Evolutionary conservation across 805 yeast genomes (phyloP), one percentile per base, ranked within the genome.

Genomic region (Saccharomyces jurei): DNA sequence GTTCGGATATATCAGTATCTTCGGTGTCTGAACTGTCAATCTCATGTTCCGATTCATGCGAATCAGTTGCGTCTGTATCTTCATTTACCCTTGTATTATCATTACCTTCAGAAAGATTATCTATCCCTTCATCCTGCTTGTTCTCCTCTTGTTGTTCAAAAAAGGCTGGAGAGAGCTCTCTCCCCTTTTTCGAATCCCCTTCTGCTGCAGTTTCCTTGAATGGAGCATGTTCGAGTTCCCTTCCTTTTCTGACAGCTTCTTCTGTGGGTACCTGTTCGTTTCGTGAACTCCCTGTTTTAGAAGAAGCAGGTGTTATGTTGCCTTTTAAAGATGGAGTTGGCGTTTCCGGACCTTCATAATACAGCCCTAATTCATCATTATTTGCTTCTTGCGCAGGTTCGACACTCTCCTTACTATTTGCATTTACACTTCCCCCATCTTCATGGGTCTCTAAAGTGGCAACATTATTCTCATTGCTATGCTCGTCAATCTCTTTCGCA

Each of bases 401-500:
- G n/a, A 21, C 46, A 6, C 49, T 46, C 4, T 51, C 58, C 4
- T 32, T 49, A n/a, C 21, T 29, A 10, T 50, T 60, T 2, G 14
- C 27, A 6, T 50, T 47, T 13, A 9, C 29, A 9, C 22, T 9
- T 51, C 4, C 9, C 47, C 21, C 1, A 9, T 25, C 3, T 49
- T 49, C 22, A 41, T 53, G 4, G 44, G 32, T 31, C 14, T 56
- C 32, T 28, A 63, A 36, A 21, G 58, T 48, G 28, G 69, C 49
- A 3, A 73, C 76, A 52, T 74, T 74, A 58, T 74, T 74, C 41
- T 68, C 70, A 51, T 73, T 74, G 6, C 72, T 74, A 48, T 61
- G 55, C 4, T 63, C 66, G 56, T 74, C 78, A 5, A 66, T 54
- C 41, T 73, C 76, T 58, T 56, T 56, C 3, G 60, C 55, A 32